These are phyloP conservation scores for Acaromyces ingoldii DNA, from an alignment of 1,284 basidiomycete genomes.

Conservation along the genomic window DNA sequence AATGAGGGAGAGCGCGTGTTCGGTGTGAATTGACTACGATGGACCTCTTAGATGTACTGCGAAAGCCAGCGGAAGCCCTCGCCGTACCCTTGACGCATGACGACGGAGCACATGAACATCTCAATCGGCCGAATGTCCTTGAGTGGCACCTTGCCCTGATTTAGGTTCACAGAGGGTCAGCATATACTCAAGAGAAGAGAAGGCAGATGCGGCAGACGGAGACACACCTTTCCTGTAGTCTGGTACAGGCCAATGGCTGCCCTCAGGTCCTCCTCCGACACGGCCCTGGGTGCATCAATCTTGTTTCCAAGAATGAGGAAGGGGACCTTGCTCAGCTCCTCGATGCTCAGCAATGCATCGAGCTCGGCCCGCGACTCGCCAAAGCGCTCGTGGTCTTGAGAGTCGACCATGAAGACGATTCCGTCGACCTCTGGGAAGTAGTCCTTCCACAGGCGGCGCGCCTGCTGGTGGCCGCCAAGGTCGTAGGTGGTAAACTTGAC, in stretches of 20 bases:
- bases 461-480: constrained; percentile 94
- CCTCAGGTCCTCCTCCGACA: constrained; percentile 94
- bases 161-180: background rate
- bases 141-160: constrained; percentile 84
- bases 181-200: no score
- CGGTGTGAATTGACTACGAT: no score
- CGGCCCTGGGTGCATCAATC: constrained; percentile 96
- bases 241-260: constrained; percentile 94
- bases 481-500: constrained; percentile 99
- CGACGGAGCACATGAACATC: constrained; percentile 99
- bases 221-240: constrained; percentile 77
- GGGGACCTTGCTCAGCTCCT: constrained; percentile 75
- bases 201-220: background rate
- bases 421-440: constrained; percentile 99
- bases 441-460: constrained; percentile 97
- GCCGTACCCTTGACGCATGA: constrained; percentile 96
- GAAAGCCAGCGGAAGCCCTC: constrained; percentile 99
- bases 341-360: constrained; percentile 88
- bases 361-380: constrained; percentile 93
- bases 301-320: constrained; percentile 99
- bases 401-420: constrained; percentile 97
- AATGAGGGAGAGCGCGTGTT: no score
- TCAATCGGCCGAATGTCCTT: constrained; percentile 97
- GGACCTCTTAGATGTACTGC: constrained; percentile 69
- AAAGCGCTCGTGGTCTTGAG: constrained; percentile 93